A percentile compares a stretch with the other conserved stretches of the same genome.
phyloP scores from a whole-genome alignment of 73 alveolate species.

The Paramecium caudatum region DNA sequence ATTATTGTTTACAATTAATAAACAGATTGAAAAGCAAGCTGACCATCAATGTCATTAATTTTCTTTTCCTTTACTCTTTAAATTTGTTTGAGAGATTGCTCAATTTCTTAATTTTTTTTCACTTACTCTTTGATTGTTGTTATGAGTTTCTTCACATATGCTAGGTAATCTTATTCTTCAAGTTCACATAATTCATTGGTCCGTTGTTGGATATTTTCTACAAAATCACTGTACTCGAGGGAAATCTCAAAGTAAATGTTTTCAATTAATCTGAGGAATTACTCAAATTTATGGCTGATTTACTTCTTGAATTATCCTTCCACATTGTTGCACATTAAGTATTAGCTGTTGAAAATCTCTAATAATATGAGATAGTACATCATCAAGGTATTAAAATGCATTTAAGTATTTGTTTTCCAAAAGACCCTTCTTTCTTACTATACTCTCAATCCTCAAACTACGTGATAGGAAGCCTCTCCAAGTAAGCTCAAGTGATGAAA shows the following conservation, averaged over 20 bases:
- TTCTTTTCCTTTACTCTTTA: conserved; percentile 34
- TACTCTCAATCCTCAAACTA: conserved; percentile 25
- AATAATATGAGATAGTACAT: not conserved
- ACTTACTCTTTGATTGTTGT: not conserved
- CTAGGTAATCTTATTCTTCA: conserved; percentile 4
- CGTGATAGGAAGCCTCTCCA: conserved; percentile 46
- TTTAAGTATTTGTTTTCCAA: not conserved
- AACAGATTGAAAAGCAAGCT: not conserved
- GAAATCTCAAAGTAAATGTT: conserved; percentile 7
- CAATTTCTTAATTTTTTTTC: conserved; percentile 29
- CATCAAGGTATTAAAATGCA: conserved; percentile 56
- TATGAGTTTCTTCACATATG: conserved; percentile 10
- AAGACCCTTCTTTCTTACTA: conserved; percentile 6
- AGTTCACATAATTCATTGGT: conserved; percentile 15
- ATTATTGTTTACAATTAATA: not conserved
- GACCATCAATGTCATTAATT: conserved; percentile 3
- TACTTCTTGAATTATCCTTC: conserved; percentile 35
- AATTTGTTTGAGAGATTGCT: not conserved
- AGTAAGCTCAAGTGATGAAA: not conserved
- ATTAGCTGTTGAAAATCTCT: conserved; percentile 11
- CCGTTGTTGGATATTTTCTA: not conserved
- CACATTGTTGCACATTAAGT: not conserved
- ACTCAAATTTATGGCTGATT: conserved; percentile 30
- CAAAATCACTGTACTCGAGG: conserved; percentile 12
- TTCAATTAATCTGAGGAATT: conserved; percentile 14